These are phyloP conservation scores for Dichotomopilus funicola DNA, from an alignment of 2,329 filamentous ascomycete species.

Conservation along the genomic window DNA sequence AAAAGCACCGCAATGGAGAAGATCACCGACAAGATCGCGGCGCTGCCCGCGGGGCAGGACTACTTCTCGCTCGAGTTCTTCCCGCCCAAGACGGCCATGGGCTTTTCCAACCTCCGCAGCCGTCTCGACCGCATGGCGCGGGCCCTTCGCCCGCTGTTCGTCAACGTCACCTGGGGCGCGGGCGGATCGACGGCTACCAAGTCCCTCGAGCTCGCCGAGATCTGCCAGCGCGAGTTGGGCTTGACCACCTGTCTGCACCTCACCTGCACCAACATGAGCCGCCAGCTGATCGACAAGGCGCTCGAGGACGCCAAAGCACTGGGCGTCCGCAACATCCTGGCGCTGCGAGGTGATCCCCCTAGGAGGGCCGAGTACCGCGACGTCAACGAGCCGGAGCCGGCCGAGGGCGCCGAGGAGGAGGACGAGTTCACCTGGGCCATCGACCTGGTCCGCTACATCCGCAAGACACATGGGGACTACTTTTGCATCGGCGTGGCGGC, in stretches of 20 bases:
- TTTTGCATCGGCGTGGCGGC: conserved; percentile 93
- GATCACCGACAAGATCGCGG: conserved; percentile 92
- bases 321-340: conserved; percentile 89
- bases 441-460: conserved; percentile 86
- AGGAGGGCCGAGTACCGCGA: conserved; percentile 80
- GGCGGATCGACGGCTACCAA: conserved; percentile 87
- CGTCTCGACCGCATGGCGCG: conserved; percentile 93
- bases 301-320: conserved; percentile 84
- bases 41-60: conserved; percentile 69
- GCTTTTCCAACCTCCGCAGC: conserved; percentile 86
- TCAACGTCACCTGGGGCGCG: conserved; percentile 97
- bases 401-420: conserved; percentile 46
- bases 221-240: conserved; percentile 86
- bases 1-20: conserved; percentile 57
- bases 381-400: conserved; percentile 48
- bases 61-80: conserved; percentile 99
- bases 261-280: conserved; percentile 97
- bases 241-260: conserved; percentile 93
- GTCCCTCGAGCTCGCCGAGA: conserved; percentile 87
- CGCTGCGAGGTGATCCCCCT: conserved; percentile 84
- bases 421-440: conserved; percentile 83
- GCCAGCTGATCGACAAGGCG: conserved; percentile 75
- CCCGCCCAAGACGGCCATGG: conserved; percentile 94
- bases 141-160: conserved; percentile 83
- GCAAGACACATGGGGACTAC: conserved; percentile 79